Evolutionary conservation across 2,329 filamentous ascomycete genomes (phyloP), one percentile per base, ranked within the genome.

Genomic region (Purpureocillium lavendulum): DNA sequence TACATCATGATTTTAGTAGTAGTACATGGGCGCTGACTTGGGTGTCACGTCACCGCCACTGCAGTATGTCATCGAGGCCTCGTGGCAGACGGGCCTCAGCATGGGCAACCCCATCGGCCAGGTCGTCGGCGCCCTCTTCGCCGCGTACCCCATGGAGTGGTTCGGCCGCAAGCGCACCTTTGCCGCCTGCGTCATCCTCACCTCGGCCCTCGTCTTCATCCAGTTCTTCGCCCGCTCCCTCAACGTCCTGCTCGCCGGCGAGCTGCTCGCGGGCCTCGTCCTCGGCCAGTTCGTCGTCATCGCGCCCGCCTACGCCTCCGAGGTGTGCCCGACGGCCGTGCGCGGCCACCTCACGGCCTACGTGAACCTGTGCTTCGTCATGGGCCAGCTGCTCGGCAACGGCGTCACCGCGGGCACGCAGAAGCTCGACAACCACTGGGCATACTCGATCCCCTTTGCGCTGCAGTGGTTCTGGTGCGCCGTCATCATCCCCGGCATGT

Each of bases 81-180:
- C 63, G 1, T 71, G 68, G 68, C 68, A 71, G 44, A 68, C 62
- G 0, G 66, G 60, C 9, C 55, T 71, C 2, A 65, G 61, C 2
- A 69, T 76, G 61, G 74, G 73, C 10, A 75, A 70, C 46, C 73
- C 73, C 1, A 61, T 77, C 17, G 75, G 75, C 1, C 73, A 77
- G 49, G 69, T 77, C 7, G 53, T 77, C 17, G 74, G 74, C 21
- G 73, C 73, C 10, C 58, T 79, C 12, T 56, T 64, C 14, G 67
- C 65, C 8, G 66, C 63, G 1, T 69, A 69, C 36, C 67, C 66
- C 0, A 64, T 71, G 56, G 45, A 52, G 10, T 37, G 40, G 11
- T 52, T 49, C 29, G 52, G 52, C 1, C 49, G 49, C 15, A 47
- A 73, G 14, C 70, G 69, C 52, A 78, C 73, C 7, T 68, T 81